Percentiles rank a stretch among this genome's conserved stretches.
Evolutionary conservation across 1,284 basidiomycete species (phyloP).

Genomic region (Naganishia cerealis): DNA sequence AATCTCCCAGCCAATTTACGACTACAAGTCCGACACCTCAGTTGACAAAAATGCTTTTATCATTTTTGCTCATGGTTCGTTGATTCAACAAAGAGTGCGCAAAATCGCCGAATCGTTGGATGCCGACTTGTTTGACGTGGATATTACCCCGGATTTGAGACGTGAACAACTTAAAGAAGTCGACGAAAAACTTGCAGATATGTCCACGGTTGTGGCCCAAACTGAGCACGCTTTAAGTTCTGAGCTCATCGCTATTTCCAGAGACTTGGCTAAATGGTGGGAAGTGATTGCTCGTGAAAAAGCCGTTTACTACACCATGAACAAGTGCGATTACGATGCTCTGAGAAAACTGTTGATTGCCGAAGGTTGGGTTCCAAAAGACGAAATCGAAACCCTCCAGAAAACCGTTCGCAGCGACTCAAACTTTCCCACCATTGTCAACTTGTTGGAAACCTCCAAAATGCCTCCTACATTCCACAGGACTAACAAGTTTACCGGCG

Average conservation of each 20-base stretch:
- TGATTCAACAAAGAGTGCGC: conserved; percentile 91
- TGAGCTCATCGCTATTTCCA: conserved; percentile 83
- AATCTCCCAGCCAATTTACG: conserved; percentile 87
- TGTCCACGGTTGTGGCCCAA: conserved; percentile 85
- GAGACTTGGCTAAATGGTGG: conserved; percentile 84
- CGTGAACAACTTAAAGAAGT: conserved; percentile 87
- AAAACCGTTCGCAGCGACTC: conserved; percentile 85
- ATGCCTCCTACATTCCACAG: conserved; percentile 93
- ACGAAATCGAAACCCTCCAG: conserved; percentile 85
- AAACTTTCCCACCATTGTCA: conserved; percentile 86
- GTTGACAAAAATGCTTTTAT: conserved; percentile 98
- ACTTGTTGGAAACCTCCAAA: conserved; percentile 88
- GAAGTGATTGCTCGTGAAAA: conserved; percentile 95
- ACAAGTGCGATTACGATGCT: conserved; percentile 90
- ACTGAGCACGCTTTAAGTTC: conserved; percentile 80
- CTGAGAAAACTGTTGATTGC: conserved; percentile 92
- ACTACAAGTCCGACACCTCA: conserved; percentile 75
- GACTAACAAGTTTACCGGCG: conserved; percentile 95
- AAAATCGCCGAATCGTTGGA: conserved; percentile 99
- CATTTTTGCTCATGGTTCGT: conserved; percentile 96
- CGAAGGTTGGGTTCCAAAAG: conserved; percentile 94
- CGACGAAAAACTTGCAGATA: conserved; percentile 82
- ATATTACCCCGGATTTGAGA: conserved; percentile 88
- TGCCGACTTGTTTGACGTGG: conserved; percentile 92
- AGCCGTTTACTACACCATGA: conserved; percentile 89